Base-by-base conservation (phyloP, 2,329 filamentous ascomycete genomes). In the Corniculantispora saksenae region DNA sequence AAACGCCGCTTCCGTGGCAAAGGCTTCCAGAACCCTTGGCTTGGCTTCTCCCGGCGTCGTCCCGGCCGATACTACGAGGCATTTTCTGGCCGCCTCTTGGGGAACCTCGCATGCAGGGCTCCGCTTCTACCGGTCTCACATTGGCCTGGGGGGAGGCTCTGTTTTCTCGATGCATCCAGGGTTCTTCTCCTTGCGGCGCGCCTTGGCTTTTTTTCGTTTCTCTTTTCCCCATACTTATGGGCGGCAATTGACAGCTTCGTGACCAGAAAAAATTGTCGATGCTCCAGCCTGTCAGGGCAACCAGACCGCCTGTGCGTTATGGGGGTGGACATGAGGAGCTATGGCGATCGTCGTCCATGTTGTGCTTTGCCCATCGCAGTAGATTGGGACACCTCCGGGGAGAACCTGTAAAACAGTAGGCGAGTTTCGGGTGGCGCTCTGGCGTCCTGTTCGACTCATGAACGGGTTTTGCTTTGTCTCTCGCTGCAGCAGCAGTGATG, bases 111-210 rank as follows among this genome's bases (percentile, higher is more conserved):
- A 63, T 38, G 21, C 27, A 40, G 17, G 53, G 43, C 53, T 63
- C 53, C 61, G 53, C 61, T 54, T 38, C 38, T 29, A 62, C 50
- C 40, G n/a, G 60, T 35, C 60, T 47, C 15, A 50, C 60, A 62
- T 57, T 63, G 53, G 61, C 61, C 7, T n/a, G 43, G 61, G n/a
- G 61, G 61, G 53, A 63, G 54, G 43, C 61, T 64, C 43, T 19
- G 38, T 43, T 43, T 64, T 54, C 61, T 61, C 63, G 63, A 64
- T 65, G 50, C 51, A 56, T 61, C 63, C 48, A 65, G 50, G 56
- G 50, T 64, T 64, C 35, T n/a, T 38, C 25, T 45, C n/a, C 32
- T 32, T 32, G 32, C 32, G 32, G 32, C 32, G 38, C 58, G 45
- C 50, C 59, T 63, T 63, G 43, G 43, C 50, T 23, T 12, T 45